Percentiles rank a stretch among this genome's conserved stretches.
These are phyloP conservation scores for Colletotrichum falcatum DNA, from an alignment of 2,329 filamentous ascomycete genomes.

Conservation along the genomic window DNA sequence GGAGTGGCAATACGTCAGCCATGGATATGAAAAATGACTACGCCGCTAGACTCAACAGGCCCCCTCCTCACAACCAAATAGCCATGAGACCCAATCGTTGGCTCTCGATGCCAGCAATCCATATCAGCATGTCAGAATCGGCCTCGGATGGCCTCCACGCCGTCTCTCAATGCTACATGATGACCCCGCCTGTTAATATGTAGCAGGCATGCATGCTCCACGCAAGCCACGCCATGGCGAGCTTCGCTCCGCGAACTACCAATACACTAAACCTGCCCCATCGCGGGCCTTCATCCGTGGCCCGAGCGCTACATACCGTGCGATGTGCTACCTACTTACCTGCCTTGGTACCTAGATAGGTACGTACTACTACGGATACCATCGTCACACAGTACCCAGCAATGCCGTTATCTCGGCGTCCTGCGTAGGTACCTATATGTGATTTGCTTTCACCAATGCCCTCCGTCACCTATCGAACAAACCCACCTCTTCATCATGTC, in stretches of 20 bases:
- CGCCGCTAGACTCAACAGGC: slow-evolving; percentile 8
- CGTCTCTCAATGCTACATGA: not conserved
- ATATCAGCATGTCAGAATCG: slow-evolving; percentile 28
- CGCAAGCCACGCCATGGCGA: slow-evolving; percentile 4
- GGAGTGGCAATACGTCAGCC: slow-evolving; percentile 20
- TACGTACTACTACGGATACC: not conserved
- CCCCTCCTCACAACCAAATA: slow-evolving; percentile 4
- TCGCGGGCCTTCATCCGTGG: slow-evolving; percentile 13
- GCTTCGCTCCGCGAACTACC: slow-evolving; percentile 22
- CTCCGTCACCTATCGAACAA: not conserved
- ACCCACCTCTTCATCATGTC: not conserved
- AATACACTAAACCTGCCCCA: slow-evolving; percentile 29
- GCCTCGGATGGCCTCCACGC: slow-evolving; percentile 4
- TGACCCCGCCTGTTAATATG: slow-evolving; percentile 7
- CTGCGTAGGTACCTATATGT: slow-evolving; percentile 11
- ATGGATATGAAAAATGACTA: slow-evolving; percentile 27
- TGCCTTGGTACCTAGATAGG: not conserved
- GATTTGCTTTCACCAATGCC: slow-evolving; percentile 11
- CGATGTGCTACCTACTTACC: no score
- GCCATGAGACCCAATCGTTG: slow-evolving; percentile 20
- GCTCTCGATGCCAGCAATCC: slow-evolving; percentile 30
- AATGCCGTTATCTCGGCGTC: slow-evolving; percentile 15
- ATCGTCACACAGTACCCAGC: slow-evolving; percentile 10
- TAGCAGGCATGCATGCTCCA: slow-evolving; percentile 3
- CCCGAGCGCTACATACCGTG: not conserved